These are phyloP conservation scores for Ogataea corticis DNA, from an alignment of 805 yeast genomes.

Conservation along the genomic window DNA sequence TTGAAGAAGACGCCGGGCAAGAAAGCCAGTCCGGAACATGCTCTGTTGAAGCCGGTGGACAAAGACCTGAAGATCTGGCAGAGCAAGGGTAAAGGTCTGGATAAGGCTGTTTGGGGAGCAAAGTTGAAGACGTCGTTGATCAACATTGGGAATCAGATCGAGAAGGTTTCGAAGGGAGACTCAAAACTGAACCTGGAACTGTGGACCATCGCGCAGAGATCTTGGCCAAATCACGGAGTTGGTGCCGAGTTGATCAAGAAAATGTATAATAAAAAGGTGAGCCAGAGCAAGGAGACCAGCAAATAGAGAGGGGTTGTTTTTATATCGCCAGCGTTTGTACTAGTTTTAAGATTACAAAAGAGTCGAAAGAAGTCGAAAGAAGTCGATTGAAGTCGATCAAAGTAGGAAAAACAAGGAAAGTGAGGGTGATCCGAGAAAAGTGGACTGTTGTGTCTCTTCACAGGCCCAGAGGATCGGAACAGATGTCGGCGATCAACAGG, in stretches of 20 bases:
- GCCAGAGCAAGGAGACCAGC: slow-evolving; percentile 10
- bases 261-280: slow-evolving; percentile 34
- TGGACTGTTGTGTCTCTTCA: too few species aligned
- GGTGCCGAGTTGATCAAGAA: slow-evolving; percentile 31
- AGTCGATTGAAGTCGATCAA: too few species aligned
- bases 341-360: too few species aligned
- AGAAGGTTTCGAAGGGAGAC: slow-evolving; percentile 23
- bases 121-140: slow-evolving; percentile 31
- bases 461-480: neutral
- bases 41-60: slow-evolving; percentile 30
- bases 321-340: neutral
- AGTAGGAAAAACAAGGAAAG: too few species aligned
- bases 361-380: too few species aligned
- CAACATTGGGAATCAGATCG: slow-evolving; percentile 34
- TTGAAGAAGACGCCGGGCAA: slow-evolving; percentile 19
- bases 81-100: slow-evolving; percentile 34
- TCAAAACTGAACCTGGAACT: slow-evolving; percentile 26
- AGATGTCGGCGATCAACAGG: slow-evolving; percentile 5
- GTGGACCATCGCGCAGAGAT: slow-evolving; percentile 34
- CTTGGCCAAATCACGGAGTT: slow-evolving; percentile 37
- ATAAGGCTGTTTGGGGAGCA: slow-evolving; percentile 33
- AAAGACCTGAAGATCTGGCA: slow-evolving; percentile 33
- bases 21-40: slow-evolving; percentile 19
- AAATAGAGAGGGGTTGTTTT: neutral
- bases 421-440: too few species aligned